Percentiles rank a stretch among this genome's conserved stretches.
Conservation (phyloP, 2,329 filamentous ascomycete genomes). For the Sporothrix protearum region DNA sequence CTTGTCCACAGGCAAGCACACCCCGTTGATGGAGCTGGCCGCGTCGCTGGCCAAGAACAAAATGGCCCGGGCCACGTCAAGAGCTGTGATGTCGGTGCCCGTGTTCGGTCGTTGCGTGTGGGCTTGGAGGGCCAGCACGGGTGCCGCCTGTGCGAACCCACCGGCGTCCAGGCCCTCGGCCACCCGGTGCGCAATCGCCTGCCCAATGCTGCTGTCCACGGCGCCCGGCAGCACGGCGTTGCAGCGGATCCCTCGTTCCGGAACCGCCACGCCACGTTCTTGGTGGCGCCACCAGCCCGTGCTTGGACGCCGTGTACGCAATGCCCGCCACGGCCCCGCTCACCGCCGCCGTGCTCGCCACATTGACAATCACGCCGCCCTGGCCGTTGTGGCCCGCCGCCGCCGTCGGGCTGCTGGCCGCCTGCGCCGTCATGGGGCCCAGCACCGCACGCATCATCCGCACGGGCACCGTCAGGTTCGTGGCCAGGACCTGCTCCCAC, state of each 20-base stretch:
- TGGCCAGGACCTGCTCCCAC: conserved; percentile 33
- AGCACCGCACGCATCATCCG: conserved; percentile 47
- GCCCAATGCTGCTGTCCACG: conserved; percentile 34
- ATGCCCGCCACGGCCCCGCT: conserved; percentile 38
- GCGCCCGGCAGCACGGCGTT: conserved; percentile 43
- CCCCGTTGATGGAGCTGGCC: conserved; percentile 37
- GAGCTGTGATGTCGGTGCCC: conserved; percentile 30
- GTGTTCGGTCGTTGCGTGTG: conserved; percentile 19
- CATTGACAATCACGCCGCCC: conserved; percentile 48
- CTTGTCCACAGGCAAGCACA: conserved; percentile 38
- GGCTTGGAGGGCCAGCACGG: conserved; percentile 35
- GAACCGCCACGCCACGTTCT: conserved; percentile 47
- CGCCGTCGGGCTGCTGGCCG: conserved; percentile 25
- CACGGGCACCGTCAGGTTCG: conserved; percentile 52
- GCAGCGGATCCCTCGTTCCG: conserved; percentile 44
- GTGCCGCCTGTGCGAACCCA: conserved; percentile 31
- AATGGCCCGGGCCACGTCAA: conserved; percentile 39
- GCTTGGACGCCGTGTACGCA: conserved; percentile 37
- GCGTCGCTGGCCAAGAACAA: conserved; percentile 39
- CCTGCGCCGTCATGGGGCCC: conserved; percentile 42
- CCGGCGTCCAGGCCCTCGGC: conserved; percentile 31
- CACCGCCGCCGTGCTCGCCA: conserved; percentile 44
- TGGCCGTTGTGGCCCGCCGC: not conserved
- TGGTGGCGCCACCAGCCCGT: conserved; percentile 44
- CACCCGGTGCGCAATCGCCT: conserved; percentile 29